phyloP scores from a whole-genome alignment of 768 basidiomycete genomes.

The Xerocomus brunneocitrinus region DNA sequence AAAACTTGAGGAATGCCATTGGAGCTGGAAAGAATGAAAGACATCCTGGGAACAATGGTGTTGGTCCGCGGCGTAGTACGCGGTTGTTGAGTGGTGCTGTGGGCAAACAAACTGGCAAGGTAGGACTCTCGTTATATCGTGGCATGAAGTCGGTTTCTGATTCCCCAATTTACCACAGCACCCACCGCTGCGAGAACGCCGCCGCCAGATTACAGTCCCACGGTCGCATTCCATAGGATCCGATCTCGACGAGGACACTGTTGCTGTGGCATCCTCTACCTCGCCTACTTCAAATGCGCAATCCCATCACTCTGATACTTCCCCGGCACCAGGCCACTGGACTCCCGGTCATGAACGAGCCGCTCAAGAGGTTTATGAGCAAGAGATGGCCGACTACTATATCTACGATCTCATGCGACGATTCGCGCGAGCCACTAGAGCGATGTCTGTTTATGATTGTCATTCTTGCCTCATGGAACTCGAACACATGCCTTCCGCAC shows the following conservation, averaged over 20 bases:
- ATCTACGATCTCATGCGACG: constrained; percentile 75
- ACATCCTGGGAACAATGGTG: constrained; percentile 38
- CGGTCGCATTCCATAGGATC: constrained; percentile 65
- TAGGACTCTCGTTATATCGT: constrained; percentile 24
- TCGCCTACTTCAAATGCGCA: constrained; percentile 55
- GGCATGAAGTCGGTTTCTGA: constrained; percentile 6
- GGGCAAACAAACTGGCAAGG: constrained; percentile 56
- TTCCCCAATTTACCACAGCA: constrained; percentile 25
- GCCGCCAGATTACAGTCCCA: constrained; percentile 49
- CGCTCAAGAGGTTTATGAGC: constrained; percentile 66
- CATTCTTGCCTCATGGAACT: constrained; percentile 70
- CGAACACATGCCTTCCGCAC: constrained; percentile 65
- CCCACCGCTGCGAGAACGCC: constrained; percentile 49
- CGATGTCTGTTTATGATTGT: constrained; percentile 73
- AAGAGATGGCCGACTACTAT: constrained; percentile 74
- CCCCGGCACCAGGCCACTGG: constrained; percentile 59
- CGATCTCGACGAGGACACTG: constrained; percentile 64
- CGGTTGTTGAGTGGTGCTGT: constrained; percentile 59
- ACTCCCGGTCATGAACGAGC: constrained; percentile 64
- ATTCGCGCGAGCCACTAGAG: constrained; percentile 77
- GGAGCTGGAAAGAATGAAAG: constrained; percentile 50
- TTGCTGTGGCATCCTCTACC: constrained; percentile 49
- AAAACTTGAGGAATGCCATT: constrained; percentile 55
- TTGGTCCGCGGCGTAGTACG: constrained; percentile 66
- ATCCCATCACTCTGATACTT: constrained; percentile 62